A percentile compares a stretch with the other conserved stretches of the same genome.
Evolutionary conservation across 225 moss, liverwort and hornwort genomes (phyloP).

Genomic region (Sphagnum contortum): DNA sequence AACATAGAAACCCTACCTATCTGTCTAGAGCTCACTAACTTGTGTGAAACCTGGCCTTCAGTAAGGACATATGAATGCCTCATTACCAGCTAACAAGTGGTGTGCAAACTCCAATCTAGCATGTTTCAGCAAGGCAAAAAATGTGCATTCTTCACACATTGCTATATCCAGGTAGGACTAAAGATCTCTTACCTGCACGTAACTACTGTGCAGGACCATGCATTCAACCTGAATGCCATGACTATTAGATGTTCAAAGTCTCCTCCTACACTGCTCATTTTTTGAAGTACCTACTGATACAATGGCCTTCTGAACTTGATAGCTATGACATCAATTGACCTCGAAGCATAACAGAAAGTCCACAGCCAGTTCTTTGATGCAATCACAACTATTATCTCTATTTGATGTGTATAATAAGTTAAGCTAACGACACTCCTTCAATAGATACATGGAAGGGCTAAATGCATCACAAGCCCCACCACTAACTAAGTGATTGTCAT

Average conservation of each 20-base stretch:
- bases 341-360: conserved; percentile 7
- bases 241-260: conserved; percentile 6
- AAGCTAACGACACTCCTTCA: conserved; percentile 86
- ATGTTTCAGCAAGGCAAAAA: too few relatives aligned
- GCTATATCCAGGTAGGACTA: too few relatives aligned
- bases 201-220: conserved; percentile 7
- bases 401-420: conserved; percentile 17
- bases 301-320: conserved; percentile 10
- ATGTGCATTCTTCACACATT: too few relatives aligned
- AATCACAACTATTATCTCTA: conserved; percentile 1
- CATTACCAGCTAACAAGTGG: too few relatives aligned
- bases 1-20: too few relatives aligned
- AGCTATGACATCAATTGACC: conserved; percentile 1
- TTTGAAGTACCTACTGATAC: conserved; percentile 27
- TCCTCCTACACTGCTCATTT: background rate
- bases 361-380: conserved; percentile 4
- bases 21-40: too few relatives aligned
- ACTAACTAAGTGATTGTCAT: conserved; percentile 33
- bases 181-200: too few relatives aligned
- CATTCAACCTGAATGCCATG: conserved; percentile 9
- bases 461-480: conserved; percentile 71
- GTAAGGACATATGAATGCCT: too few relatives aligned
- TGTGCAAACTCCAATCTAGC: too few relatives aligned
- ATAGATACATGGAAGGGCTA: conserved; percentile 86
- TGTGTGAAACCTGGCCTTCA: too few relatives aligned